Percentiles rank a stretch among this genome's conserved stretches.
phyloP scores from a whole-genome alignment of 2,329 filamentous ascomycete genomes.

The Cercospora sp. region DNA sequence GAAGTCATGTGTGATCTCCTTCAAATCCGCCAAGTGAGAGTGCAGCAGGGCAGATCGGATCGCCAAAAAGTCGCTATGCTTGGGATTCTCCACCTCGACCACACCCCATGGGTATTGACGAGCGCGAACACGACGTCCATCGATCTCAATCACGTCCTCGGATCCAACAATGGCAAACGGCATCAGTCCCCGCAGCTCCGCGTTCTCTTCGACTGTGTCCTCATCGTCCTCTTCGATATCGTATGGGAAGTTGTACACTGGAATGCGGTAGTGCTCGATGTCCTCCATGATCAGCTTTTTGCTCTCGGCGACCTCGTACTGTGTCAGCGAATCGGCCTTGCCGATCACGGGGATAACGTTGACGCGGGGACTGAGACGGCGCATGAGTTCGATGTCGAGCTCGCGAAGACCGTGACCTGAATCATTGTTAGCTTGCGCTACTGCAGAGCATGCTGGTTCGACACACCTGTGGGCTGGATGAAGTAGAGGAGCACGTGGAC shows the following conservation, averaged over 20 bases:
- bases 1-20: constrained; percentile 99
- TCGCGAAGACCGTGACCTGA: constrained; percentile 74
- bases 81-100: constrained; percentile 97
- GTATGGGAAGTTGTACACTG: constrained; percentile 99
- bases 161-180: constrained; percentile 98
- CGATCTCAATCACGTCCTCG: constrained; percentile 92
- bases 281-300: constrained; percentile 99
- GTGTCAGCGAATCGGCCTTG: constrained; percentile 95
- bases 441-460: neutral
- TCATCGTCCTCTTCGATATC: constrained; percentile 99
- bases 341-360: constrained; percentile 99
- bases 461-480: constrained; percentile 85
- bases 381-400: constrained; percentile 99
- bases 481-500: constrained; percentile 98
- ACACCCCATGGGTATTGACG: constrained; percentile 99
- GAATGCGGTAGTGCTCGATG: constrained; percentile 99
- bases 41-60: constrained; percentile 95
- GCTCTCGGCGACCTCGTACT: constrained; percentile 93
- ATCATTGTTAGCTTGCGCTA: constrained; percentile 15
- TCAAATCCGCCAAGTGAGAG: constrained; percentile 95
- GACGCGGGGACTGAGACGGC: constrained; percentile 93
- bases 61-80: constrained; percentile 96
- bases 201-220: constrained; percentile 98
- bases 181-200: constrained; percentile 95
- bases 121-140: constrained; percentile 86